Conservation (phyloP, 371 early-diverging fungal species). For the Mortierella sp. region DNA sequence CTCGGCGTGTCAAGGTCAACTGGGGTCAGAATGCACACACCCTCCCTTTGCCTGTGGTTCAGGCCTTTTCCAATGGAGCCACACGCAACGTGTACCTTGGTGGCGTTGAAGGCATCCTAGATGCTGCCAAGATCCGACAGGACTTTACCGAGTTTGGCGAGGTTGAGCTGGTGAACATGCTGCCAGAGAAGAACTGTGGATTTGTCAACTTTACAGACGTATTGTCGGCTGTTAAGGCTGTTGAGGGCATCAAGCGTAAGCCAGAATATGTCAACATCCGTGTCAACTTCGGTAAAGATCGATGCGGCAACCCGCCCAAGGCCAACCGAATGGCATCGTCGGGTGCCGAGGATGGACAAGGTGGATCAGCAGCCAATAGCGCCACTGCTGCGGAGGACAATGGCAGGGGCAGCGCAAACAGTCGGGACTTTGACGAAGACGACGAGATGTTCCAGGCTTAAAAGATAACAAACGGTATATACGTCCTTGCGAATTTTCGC, state of each 20-base stretch:
- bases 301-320: slow-evolving; percentile 74
- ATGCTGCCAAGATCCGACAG: slow-evolving; percentile 68
- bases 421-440: slow-evolving; percentile 26
- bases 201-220: slow-evolving; percentile 87
- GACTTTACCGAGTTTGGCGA: slow-evolving; percentile 83
- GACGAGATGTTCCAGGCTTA: slow-evolving; percentile 32
- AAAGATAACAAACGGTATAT: too few relatives aligned
- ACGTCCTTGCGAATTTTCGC: too few relatives aligned
- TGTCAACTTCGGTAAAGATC: slow-evolving; percentile 86
- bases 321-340: slow-evolving; percentile 2
- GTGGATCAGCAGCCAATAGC: background rate
- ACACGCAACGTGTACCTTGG: slow-evolving; percentile 88
- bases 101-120: slow-evolving; percentile 65
- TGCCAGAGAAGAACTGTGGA: slow-evolving; percentile 82
- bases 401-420: background rate
- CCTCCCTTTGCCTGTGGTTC: slow-evolving; percentile 63
- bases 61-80: slow-evolving; percentile 74
- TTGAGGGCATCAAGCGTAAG: slow-evolving; percentile 66
- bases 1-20: slow-evolving; percentile 77
- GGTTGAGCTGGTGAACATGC: slow-evolving; percentile 80
- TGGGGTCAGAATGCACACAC: slow-evolving; percentile 79
- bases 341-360: background rate
- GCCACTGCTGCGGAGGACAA: slow-evolving; percentile 4
- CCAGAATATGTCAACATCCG: slow-evolving; percentile 66
- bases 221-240: slow-evolving; percentile 74